Evolutionary conservation across 495 filamentous ascomycete species (phyloP).

Genomic region (Aspergillus bertholletiae): DNA sequence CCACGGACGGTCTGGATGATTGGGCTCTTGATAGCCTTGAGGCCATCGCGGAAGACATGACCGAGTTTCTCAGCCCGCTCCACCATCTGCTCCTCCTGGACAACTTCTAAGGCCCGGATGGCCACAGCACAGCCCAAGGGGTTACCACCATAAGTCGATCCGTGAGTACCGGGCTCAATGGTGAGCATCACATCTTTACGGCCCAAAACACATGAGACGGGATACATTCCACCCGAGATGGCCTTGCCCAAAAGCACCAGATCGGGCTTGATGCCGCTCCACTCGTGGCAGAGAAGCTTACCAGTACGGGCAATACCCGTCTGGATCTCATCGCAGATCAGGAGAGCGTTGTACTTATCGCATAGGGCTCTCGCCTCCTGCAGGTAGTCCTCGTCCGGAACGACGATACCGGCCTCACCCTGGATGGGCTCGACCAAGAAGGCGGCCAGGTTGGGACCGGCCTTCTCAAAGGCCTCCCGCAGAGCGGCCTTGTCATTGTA

Average conservation of each 20-base stretch:
- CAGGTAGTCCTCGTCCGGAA: constrained; percentile 89
- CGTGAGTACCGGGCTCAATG: constrained; percentile 95
- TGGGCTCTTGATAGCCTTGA: constrained; percentile 66
- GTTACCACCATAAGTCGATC: constrained; percentile 96
- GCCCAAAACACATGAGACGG: constrained; percentile 89
- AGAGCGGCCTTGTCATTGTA: constrained; percentile 85
- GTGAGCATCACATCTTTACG: constrained; percentile 93
- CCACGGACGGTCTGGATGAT: constrained; percentile 83
- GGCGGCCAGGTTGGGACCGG: constrained; percentile 82
- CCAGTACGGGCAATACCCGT: constrained; percentile 95
- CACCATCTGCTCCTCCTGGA: constrained; percentile 86
- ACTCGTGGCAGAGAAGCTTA: constrained; percentile 87
- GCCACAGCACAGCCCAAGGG: constrained; percentile 95
- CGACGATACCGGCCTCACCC: constrained; percentile 95
- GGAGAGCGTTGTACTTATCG: constrained; percentile 86
- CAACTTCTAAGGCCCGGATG: constrained; percentile 91
- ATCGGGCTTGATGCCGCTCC: constrained; percentile 93
- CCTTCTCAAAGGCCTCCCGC: constrained; percentile 70
- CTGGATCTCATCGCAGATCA: constrained; percentile 99
- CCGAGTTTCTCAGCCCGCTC: constrained; percentile 78
- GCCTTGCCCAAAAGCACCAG: constrained; percentile 94
- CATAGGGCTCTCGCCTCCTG: constrained; percentile 77
- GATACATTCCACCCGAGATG: constrained; percentile 97
- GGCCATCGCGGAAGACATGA: constrained; percentile 75
- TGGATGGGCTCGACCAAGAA: constrained; percentile 98